Conservation (phyloP, 305 asterid species). For the Solanum hybrid region DNA sequence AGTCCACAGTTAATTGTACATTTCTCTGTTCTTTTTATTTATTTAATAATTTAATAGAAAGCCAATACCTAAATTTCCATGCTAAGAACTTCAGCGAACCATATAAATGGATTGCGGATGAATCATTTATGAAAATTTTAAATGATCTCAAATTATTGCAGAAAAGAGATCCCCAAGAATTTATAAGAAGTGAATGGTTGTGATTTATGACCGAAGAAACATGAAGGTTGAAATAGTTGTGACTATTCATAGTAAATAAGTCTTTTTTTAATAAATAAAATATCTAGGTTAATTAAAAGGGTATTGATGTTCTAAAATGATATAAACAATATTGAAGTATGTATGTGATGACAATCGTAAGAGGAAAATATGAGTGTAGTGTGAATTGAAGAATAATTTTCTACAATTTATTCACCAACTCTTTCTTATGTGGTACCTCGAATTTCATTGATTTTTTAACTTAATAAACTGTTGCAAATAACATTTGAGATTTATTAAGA, state of each 20-base stretch:
- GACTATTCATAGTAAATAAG: too few species aligned
- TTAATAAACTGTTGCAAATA: background rate
- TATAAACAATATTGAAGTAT: background rate
- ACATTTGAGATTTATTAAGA: background rate
- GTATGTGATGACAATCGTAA: background rate
- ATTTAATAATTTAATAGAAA: too few species aligned
- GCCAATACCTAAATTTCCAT: background rate
- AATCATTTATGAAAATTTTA: background rate
- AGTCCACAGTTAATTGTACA: background rate
- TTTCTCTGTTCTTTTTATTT: background rate
- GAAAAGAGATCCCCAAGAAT: too few species aligned
- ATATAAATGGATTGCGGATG: background rate
- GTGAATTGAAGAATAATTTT: background rate
- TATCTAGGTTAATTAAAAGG: background rate
- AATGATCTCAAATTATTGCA: background rate
- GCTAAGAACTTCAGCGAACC: background rate
- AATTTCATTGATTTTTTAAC: background rate
- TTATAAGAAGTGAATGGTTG: background rate
- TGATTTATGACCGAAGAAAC: background rate
- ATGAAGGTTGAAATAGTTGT: background rate
- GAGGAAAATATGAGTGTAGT: background rate
- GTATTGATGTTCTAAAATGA: background rate
- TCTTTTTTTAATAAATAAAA: too few species aligned
- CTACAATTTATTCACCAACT: background rate
- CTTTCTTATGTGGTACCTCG: background rate